Percentiles rank a stretch among this genome's conserved stretches.
Evolutionary conservation across 2,329 filamentous ascomycete species (phyloP).

Genomic region (Exserohilum turcica): DNA sequence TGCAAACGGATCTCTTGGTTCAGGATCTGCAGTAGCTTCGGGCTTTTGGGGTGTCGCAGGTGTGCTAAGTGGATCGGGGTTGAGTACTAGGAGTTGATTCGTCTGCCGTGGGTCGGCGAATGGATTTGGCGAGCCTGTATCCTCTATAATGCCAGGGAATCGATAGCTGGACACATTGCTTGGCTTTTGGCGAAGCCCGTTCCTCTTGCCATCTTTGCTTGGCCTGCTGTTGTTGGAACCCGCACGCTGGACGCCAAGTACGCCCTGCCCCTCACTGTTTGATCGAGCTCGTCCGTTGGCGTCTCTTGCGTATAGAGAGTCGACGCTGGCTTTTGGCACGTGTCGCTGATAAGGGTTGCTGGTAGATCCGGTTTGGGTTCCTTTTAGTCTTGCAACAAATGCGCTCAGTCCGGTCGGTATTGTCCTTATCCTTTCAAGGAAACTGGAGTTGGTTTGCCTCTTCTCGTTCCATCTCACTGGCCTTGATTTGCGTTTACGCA

Average conservation of each 20-base stretch:
- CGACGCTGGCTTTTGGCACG: conserved; percentile 36
- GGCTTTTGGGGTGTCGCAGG: conserved; percentile 36
- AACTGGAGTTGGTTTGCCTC: conserved; percentile 11
- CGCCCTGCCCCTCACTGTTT: conserved; percentile 37
- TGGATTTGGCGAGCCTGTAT: conserved; percentile 33
- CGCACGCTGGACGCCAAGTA: conserved; percentile 27
- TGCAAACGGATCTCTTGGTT: conserved; percentile 37
- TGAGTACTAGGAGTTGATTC: conserved; percentile 29
- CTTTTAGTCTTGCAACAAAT: conserved; percentile 37
- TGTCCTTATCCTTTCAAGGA: conserved; percentile 27
- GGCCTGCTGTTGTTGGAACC: conserved; percentile 39
- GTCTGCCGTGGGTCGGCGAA: conserved; percentile 36
- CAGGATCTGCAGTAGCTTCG: conserved; percentile 24
- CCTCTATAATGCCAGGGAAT: conserved; percentile 37
- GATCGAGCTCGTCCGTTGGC: conserved; percentile 33
- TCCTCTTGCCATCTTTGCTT: conserved; percentile 40
- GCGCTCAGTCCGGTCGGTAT: conserved; percentile 28
- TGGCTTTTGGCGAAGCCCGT: conserved; percentile 37
- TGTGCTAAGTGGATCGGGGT: conserved; percentile 30
- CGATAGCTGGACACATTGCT: conserved; percentile 35
- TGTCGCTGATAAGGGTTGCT: conserved; percentile 39
- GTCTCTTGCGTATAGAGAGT: conserved; percentile 40
- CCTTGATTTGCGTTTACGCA: conserved; percentile 40
- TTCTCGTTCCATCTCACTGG: conserved; percentile 27
- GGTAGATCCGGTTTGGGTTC: conserved; percentile 33